Evolutionary conservation across 768 basidiomycete genomes (phyloP), one percentile per base, ranked within the genome.

Genomic region (Glaciozyma antarctica): DNA sequence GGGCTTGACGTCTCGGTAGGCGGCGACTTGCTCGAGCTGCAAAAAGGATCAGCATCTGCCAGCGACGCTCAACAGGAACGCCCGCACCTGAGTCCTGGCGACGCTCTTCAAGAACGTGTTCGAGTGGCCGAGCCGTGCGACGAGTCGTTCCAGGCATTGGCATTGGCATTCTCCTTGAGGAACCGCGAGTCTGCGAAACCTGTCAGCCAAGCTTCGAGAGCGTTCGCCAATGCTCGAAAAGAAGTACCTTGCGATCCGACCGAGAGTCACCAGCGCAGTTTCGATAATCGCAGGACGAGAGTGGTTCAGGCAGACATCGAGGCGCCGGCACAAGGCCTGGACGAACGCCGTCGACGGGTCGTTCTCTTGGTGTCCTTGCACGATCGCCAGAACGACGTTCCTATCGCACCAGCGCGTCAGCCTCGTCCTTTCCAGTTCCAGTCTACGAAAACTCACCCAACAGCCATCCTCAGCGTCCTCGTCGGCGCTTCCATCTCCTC

Each of bases 81-180:
- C 12, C 73, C 80, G 68, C 70, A 85, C 88, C 78, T 89, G 86
- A 73, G 81, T 81, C 68, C 81, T 82, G 1, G 87, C 87, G 21
- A 80, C 79, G 28, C 86, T 86, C 75, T 82, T 86, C 38, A 92
- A 70, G 8, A 87, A 81, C 3, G 84, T 83, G 68, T 88, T 91
- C 43, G 78, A 75, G 64, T 84, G 80, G 1, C 84, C 87, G 10
- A 91, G 77, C 60, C 86, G 86, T 4, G 82, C 80, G 24, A 89
- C 80, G 12, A 67, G 15, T 4, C 63, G 53, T 2, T 60, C 57
- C 15, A 70, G 55, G 3, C 47, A 28, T 41, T 60, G 54, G 53
- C 63, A 64, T 43, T 70, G 65, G 65, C 67, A 63, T 26, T 60
- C 32, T 5, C 69, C 58, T 48, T 64, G 65, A 5, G 65, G 63